Base-by-base conservation (phyloP, 2,329 filamentous ascomycete species). In the Rugonectria rugulosa region DNA sequence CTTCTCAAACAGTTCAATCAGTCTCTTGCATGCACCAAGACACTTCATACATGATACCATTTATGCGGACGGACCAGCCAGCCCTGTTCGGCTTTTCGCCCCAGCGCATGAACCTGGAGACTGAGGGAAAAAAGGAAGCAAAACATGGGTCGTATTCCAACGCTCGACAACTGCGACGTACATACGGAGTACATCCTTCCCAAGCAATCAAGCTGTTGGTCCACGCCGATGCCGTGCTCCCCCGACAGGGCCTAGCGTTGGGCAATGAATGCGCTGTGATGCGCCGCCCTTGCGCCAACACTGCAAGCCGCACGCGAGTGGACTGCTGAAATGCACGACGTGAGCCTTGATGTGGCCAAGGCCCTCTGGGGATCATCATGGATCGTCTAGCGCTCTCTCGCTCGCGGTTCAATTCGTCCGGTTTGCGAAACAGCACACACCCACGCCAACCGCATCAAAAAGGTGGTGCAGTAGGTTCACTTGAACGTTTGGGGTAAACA, bases 51-150 rank as follows among this genome's bases (percentile, higher is more conserved):
- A 38, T 47, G 38, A 32, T 51, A 24, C 42, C 38, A 36, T 48
- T 41, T 5, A 54, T 46, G 37, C 46, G 37, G 42, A 53, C 43
- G 31, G 47, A 36, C 38, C 38, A 54, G 48, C 57, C 45, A 51
- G 40, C 57, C 54, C 27, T 60, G 62, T 50, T 38, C 46, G 50
- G 41, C 62, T 29, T 14, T 56, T 53, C 59, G 60, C 52, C 50
- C 59, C 56, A 21, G 26, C 34, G 37, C 45, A 53, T 42, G 21
- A 60, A 38, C 38, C 31, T 45, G 24, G 34, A 23, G 34, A 41
- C n/a, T n/a, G n/a, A n/a, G n/a, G 34, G n/a, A 20, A 20, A 34
- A 43, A 36, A 14, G 37, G 24, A 34, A 29, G 34, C 46, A 44
- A 29, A 29, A 29, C 26, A 29, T 29, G 7, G 26, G n/a, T 54